Base-by-base conservation (phyloP, 106 monocot species). In the Dendrobium huoshanense region DNA sequence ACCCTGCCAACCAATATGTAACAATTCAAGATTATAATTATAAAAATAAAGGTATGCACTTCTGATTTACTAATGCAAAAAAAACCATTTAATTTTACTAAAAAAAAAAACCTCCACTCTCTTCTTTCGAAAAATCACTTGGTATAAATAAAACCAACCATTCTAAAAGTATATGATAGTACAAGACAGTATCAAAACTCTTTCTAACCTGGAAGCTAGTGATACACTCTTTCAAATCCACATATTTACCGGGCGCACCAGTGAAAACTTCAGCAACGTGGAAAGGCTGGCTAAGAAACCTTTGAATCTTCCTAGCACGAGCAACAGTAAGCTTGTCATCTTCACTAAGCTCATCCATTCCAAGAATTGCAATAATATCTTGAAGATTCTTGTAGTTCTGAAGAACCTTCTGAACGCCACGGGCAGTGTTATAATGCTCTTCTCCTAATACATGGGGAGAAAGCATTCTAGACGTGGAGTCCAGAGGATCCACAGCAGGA, bases 341-440 rank as follows among this genome's bases (percentile, higher is more conserved):
- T 79, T 93, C 90, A 85, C 90, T 93, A 61, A 93, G 93, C 83
- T 93, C 93, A 80, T 93, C 93, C 93, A 93, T 93, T 78, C 93
- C 93, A 67, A 93, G 82, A 83, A 93, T 93, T 8, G 93, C 93
- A 87, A 93, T 93, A 61, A 93, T 93, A 87, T 93, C 90, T 68
- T 93, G 93, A 83, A 93, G 90, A 83, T 93, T 93, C 80, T 93
- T 93, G 13, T 93, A 93, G 85, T 93, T 93, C 80, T 93, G 93
- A 54, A 93, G 90, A 85, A 93, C 93, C 83, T 93, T 93, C 79
- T 93, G 93, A 61, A 93, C 85, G 80, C 93, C 93, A 79, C 90
- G 90, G 77, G 93, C 93, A 79, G 88, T 93, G 81, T 90, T 93
- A 80, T 93, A 93, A 61, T 93, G 93, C 6, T 88, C 93, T 80